phyloP scores from a whole-genome alignment of 1,139 yeast genomes.

The Kluyveromyces marxianus region DNA sequence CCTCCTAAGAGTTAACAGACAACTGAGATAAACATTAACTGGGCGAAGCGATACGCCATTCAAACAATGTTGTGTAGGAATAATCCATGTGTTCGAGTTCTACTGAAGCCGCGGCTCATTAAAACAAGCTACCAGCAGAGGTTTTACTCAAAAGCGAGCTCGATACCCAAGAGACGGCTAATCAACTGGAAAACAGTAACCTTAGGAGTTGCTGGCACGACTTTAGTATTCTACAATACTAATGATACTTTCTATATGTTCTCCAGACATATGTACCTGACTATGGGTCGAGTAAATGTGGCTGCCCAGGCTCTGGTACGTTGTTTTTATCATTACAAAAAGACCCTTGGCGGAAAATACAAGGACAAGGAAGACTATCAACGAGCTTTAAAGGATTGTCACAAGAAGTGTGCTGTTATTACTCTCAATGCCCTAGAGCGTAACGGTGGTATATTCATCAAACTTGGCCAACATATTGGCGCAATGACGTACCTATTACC shows the following conservation, averaged over 20 bases:
- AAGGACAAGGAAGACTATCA: constrained; percentile 42
- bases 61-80: background rate
- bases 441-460: constrained; percentile 90
- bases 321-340: constrained; percentile 60
- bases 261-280: constrained; percentile 30
- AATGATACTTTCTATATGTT: constrained; percentile 35
- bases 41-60: too few relatives aligned
- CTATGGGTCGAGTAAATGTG: constrained; percentile 51
- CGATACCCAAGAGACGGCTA: background rate
- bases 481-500: constrained; percentile 91
- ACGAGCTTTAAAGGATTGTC: constrained; percentile 54
- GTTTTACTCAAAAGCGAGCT: constrained; percentile 1
- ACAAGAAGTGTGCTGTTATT: constrained; percentile 66
- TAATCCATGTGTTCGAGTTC: background rate
- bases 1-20: too few relatives aligned
- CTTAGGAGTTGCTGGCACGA: constrained; percentile 9
- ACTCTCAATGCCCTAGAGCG: constrained; percentile 72
- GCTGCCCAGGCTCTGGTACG: constrained; percentile 56
- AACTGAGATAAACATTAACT: too few relatives aligned
- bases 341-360: constrained; percentile 43
- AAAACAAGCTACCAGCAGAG: constrained; percentile 1
- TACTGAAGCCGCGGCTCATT: background rate
- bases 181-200: constrained; percentile 7
- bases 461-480: constrained; percentile 87
- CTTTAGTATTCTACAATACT: constrained; percentile 29